phyloP scores from a whole-genome alignment of 2,329 filamentous ascomycete species.

The Rhynchosporium graminicola region DNA sequence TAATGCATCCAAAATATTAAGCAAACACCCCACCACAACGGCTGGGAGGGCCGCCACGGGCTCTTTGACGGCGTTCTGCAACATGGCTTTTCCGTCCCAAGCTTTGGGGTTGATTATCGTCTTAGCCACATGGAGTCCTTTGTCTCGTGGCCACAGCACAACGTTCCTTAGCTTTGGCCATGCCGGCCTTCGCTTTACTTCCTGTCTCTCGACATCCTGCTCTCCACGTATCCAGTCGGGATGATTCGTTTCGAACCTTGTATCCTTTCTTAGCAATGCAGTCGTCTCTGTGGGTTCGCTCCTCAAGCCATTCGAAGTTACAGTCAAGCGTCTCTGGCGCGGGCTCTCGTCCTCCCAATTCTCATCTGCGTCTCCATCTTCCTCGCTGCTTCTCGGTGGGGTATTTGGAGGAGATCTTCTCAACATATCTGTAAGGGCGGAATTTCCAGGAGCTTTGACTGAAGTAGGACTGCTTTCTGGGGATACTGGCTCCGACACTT shows the following conservation, averaged over 20 bases:
- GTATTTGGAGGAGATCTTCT: conserved; percentile 41
- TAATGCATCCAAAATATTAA: conserved; percentile 92
- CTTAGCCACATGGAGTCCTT: conserved; percentile 28
- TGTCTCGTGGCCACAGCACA: conserved; percentile 30
- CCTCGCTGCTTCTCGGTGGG: conserved; percentile 21
- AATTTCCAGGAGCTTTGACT: conserved; percentile 43
- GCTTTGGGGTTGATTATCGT: conserved; percentile 60
- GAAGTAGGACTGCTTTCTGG: conserved; percentile 44
- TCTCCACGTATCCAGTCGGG: conserved; percentile 39
- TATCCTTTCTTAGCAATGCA: conserved; percentile 33
- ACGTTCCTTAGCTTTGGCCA: conserved; percentile 38
- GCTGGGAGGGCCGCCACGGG: conserved; percentile 77
- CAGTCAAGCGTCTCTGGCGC: conserved; percentile 29
- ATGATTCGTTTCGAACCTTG: conserved; percentile 26
- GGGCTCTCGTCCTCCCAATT: conserved; percentile 13
- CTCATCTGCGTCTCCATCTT: conserved; percentile 14
- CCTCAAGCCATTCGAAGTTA: conserved; percentile 31
- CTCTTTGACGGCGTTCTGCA: conserved; percentile 62
- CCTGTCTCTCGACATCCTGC: conserved; percentile 39
- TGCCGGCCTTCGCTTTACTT: conserved; percentile 24
- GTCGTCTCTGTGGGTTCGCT: conserved; percentile 36
- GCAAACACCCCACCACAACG: conserved; percentile 81
- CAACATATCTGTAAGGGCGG: conserved; percentile 53
- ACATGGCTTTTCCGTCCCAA: conserved; percentile 70
- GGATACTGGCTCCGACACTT: conserved; percentile 60